Evolutionary conservation across 768 basidiomycete species (phyloP).

Genomic region (Hypholoma sublateritium): DNA sequence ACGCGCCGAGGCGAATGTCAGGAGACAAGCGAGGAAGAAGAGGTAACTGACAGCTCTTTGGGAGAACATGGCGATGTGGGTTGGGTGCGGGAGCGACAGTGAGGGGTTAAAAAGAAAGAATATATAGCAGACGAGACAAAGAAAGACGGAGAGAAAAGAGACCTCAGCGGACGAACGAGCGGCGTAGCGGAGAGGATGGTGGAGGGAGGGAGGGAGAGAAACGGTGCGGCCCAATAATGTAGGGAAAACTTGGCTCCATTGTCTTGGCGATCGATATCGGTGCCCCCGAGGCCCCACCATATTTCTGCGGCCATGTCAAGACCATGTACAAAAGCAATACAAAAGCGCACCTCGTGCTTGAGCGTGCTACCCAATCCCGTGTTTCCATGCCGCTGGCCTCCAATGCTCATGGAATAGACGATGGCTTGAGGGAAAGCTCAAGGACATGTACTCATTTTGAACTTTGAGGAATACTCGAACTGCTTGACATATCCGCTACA

Average conservation of each 20-base stretch:
- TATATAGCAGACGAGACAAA: constrained; percentile 5
- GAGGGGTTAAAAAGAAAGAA: constrained; percentile 11
- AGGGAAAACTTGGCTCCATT: background rate
- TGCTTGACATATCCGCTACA: too few species aligned
- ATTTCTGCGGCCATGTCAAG: too few species aligned
- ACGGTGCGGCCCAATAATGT: background rate
- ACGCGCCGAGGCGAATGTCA: constrained; percentile 15
- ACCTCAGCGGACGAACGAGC: background rate
- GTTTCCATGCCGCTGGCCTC: too few species aligned
- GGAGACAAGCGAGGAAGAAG: constrained; percentile 23
- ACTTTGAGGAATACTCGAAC: too few species aligned
- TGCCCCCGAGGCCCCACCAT: too few species aligned
- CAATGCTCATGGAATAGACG: too few species aligned
- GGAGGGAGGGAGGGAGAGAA: constrained; percentile 4
- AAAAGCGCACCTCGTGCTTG: too few species aligned
- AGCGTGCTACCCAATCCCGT: too few species aligned
- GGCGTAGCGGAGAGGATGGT: background rate
- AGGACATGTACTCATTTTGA: too few species aligned
- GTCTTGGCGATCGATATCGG: background rate
- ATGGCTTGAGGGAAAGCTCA: too few species aligned
- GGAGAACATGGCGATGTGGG: constrained; percentile 22
- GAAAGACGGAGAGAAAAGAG: constrained; percentile 4
- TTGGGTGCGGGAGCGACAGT: constrained; percentile 4
- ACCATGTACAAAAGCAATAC: too few species aligned
- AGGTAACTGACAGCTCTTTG: constrained; percentile 18